These are phyloP conservation scores for Thymus mandschuricus DNA, from an alignment of 257 asterid genomes.

Conservation along the genomic window DNA sequence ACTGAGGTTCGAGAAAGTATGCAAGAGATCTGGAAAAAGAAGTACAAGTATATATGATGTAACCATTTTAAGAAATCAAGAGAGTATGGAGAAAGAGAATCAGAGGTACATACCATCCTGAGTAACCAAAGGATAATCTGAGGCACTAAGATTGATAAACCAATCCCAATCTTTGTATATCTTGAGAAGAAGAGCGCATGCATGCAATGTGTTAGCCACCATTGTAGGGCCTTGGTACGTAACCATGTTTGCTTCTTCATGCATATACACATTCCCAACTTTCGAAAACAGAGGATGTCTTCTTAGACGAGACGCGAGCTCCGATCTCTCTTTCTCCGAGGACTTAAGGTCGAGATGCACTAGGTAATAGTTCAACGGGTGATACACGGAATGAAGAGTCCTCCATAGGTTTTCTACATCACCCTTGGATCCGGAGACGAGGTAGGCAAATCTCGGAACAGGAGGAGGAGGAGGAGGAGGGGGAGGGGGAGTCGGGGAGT, in stretches of 20 bases:
- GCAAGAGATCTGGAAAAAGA: conserved; percentile 55
- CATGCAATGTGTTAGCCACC: conserved; percentile 69
- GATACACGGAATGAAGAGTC: conserved; percentile 49
- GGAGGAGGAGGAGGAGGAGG: conserved; percentile 4
- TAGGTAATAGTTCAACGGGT: conserved; percentile 64
- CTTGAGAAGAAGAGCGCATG: conserved; percentile 60
- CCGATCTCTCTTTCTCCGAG: conserved; percentile 51
- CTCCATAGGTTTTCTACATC: conserved; percentile 66
- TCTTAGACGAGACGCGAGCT: conserved; percentile 47
- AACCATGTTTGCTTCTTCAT: conserved; percentile 59
- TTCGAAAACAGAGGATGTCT: conserved; percentile 45
- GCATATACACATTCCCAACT: conserved; percentile 59
- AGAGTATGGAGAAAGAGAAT: background rate
- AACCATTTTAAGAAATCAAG: background rate
- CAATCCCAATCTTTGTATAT: conserved; percentile 44
- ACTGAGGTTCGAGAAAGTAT: conserved; percentile 43
- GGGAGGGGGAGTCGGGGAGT: background rate
- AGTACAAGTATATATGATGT: background rate
- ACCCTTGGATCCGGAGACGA: conserved; percentile 53
- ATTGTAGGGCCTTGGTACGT: conserved; percentile 71
- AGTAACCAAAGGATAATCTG: conserved; percentile 10
- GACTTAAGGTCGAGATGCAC: conserved; percentile 67
- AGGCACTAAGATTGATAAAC: conserved; percentile 21
- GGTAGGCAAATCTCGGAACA: conserved; percentile 56
- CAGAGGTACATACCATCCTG: background rate